Evolutionary conservation across 768 basidiomycete genomes (phyloP), one percentile per base, ranked within the genome.

Genomic region (Strobilomyces echinocephalus): DNA sequence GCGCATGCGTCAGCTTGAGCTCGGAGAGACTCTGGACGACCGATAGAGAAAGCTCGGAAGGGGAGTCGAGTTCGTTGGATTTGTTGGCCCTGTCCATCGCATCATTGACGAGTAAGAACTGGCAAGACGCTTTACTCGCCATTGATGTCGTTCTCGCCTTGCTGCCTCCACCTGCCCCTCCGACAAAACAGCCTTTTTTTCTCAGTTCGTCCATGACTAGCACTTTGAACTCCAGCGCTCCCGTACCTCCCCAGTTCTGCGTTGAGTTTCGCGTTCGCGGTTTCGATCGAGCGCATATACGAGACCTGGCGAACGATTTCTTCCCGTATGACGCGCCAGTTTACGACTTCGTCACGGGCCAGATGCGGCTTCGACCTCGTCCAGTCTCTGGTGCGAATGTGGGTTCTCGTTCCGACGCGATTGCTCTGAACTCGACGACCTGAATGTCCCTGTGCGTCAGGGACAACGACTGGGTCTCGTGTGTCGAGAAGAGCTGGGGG

Each of bases 121-220:
- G 18, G 40, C 24, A n/a, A 42, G 26, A 56, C 33, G 45, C 0
- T 12, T 50, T 8, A 63, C 74, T 20, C 51, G 81, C 84, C 84
- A 83, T 41, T 78, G 77, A 60, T 82, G 78, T 38, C 80, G 72
- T 59, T 85, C 85, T 49, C 66, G 28, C 38, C 80, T 67, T 6
- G 74, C 80, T 1, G 79, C 85, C 10, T 83, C 84, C 0, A 88
- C 69, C 60, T 88, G 84, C 0, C 78, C 86, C 60, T 88, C 85
- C 31, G 88, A 67, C 39, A 69, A 69, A 1, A 77, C 79, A 0
- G 82, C 76, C 59, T 75, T 73, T 61, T 79, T 80, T 28, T n/a
- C 84, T 71, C 49, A 87, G 63, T 36, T 77, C 77, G 18, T 87
- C 83, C 35, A 79, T 67, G 2, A 71, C 72, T 12, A 58, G 60